These are phyloP conservation scores for Schizosaccharomyces lindneri DNA, from an alignment of 805 yeast species.

Conservation along the genomic window DNA sequence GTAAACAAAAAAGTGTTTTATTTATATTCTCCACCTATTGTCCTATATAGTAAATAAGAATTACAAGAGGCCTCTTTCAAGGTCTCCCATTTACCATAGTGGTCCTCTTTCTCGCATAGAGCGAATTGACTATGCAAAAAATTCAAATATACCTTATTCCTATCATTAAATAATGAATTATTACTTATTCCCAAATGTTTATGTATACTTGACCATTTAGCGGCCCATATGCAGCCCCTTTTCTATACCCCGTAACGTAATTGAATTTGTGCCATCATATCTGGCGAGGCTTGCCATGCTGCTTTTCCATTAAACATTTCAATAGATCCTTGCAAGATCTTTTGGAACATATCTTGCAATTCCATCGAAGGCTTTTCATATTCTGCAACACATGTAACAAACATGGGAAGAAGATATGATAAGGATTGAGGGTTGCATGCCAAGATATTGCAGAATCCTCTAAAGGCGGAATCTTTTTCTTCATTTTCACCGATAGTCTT, in stretches of 20 bases:
- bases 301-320: conserved; percentile 1
- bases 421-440: conserved; percentile 42
- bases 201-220: no score
- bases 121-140: no score
- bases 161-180: no score
- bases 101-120: no score
- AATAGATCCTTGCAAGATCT: conserved; percentile 1
- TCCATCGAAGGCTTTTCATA: conserved; percentile 14
- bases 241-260: not conserved
- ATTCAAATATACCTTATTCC: no score
- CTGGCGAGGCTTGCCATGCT: not conserved
- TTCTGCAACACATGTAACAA: conserved; percentile 30
- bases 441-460: conserved; percentile 56
- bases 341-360: conserved; percentile 11
- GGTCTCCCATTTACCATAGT: no score
- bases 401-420: conserved; percentile 24
- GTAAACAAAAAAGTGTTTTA: no score
- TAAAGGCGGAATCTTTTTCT: conserved; percentile 70
- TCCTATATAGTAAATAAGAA: no score
- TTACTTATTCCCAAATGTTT: no score
- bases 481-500: conserved; percentile 46
- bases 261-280: not conserved
- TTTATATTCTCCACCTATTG: no score
- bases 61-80: no score
- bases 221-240: no score